Evolutionary conservation across 1,284 basidiomycete species (phyloP).

Genomic region (Cutaneotrichosporon cyanovorans): DNA sequence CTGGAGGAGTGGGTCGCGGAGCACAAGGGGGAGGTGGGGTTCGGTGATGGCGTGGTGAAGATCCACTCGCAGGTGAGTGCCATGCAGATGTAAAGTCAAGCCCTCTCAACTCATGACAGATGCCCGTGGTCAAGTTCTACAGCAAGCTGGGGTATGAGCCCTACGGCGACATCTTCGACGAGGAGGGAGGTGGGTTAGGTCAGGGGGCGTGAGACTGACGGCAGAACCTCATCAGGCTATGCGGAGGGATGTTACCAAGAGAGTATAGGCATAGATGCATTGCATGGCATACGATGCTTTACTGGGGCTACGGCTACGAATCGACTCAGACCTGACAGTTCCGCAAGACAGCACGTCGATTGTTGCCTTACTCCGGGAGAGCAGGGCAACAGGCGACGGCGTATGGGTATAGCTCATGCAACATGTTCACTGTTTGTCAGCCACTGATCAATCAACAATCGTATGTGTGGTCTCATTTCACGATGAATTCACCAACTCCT

Average conservation of each 20-base stretch:
- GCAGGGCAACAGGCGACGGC: background rate
- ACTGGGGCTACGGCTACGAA: too few relatives aligned
- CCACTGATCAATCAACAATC: constrained; percentile 9
- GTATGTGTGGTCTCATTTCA: too few relatives aligned
- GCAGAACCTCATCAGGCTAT: constrained; percentile 5
- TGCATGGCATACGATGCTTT: too few relatives aligned
- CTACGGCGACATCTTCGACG: constrained; percentile 57
- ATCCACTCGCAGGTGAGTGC: constrained; percentile 34
- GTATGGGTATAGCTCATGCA: too few relatives aligned
- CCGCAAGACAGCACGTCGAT: too few relatives aligned
- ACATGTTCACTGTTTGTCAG: constrained; percentile 17
- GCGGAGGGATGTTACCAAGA: too few relatives aligned
- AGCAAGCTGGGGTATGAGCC: constrained; percentile 54
- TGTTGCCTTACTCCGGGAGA: too few relatives aligned
- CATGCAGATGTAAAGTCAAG: background rate
- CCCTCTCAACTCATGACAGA: constrained; percentile 16
- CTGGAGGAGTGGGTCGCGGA: constrained; percentile 22
- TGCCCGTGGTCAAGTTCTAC: constrained; percentile 40
- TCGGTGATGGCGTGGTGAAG: constrained; percentile 22
- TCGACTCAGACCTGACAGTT: too few relatives aligned
- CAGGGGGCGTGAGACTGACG: background rate
- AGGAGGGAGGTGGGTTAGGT: constrained; percentile 47
- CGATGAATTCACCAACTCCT: constrained; percentile 29
- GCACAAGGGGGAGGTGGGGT: constrained; percentile 4
- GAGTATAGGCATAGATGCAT: too few relatives aligned